Evolutionary conservation across 768 basidiomycete genomes (phyloP), one percentile per base, ranked within the genome.

Genomic region (Auricularia sp.): DNA sequence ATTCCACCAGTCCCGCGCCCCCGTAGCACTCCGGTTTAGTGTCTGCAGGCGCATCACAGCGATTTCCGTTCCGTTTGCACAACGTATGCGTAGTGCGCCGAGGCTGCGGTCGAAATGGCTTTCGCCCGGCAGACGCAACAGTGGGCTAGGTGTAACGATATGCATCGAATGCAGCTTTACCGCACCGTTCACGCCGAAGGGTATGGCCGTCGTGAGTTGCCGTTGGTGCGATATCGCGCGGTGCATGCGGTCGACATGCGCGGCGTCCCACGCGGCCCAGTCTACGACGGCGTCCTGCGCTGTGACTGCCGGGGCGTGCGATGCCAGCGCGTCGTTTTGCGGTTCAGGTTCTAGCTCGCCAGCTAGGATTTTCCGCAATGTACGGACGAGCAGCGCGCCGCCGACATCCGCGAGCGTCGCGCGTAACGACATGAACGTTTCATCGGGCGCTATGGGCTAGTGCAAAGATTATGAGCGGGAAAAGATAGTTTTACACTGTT

Each of bases 1-100:
- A 71, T 90, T 91, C 89, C 89, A 92, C 86, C 89, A 93, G 61
- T 87, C 86, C 65, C 76, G 81, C 2, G 85, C 86, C 14, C 70
- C 71, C 65, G 90, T 66, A 68, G 82, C 72, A 33, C 78, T 74
- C 67, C 82, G 81, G 63, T 84, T 83, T 67, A 87, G 84, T 65
- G 84, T 83, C 70, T 88, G 85, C 18, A 93, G 75, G 66, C 75
- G 74, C 2, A 75, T 75, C 1, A 91, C 83, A 61, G 77, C 75
- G 18, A 92, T 69, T 61, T 83, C 75, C 0, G 83, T 79, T 35
- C 77, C 76, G 18, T 74, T 74, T 1, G 82, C 82, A 70, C 88
- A 90, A 7, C 79, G 80, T 14, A 90, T 74, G 23, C 85, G 65
- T 51, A 91, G 68, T 0, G 79, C 71, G 21, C 74, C 71, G 14